phyloP scores from a whole-genome alignment of 371 early-diverging fungal genomes.

The Syncephalastrum monosporum region DNA sequence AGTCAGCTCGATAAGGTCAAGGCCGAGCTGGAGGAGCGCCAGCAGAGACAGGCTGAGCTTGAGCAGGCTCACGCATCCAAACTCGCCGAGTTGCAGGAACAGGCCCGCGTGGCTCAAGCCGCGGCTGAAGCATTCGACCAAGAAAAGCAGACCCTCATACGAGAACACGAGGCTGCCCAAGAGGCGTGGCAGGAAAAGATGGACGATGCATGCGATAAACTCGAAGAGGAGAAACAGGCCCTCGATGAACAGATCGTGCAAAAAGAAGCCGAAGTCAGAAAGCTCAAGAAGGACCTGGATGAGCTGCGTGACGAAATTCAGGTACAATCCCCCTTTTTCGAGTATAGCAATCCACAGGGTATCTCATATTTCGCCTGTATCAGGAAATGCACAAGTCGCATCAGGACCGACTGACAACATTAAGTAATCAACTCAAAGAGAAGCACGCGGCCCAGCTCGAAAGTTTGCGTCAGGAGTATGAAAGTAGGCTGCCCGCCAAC shows the following conservation, averaged over 20 bases:
- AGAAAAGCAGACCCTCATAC: not conserved
- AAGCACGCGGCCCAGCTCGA: conserved; percentile 18
- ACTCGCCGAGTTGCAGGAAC: conserved; percentile 4
- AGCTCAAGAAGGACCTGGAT: conserved; percentile 20
- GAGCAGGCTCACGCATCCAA: conserved; percentile 4
- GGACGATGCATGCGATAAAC: conserved; percentile 21
- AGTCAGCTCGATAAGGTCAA: conserved; percentile 2
- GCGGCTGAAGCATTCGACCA: conserved; percentile 5
- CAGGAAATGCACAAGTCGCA: conserved; percentile 23
- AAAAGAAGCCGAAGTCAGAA: conserved; percentile 19
- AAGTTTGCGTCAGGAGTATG: conserved; percentile 12
- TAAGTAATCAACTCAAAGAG: conserved; percentile 19
- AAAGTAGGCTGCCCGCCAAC: conserved; percentile 10
- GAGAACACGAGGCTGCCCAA: conserved; percentile 4
- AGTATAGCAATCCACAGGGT: not conserved
- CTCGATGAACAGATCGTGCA: conserved; percentile 11
- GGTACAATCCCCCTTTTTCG: conserved; percentile 2
- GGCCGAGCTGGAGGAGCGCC: not conserved
- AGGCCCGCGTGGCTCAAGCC: not conserved
- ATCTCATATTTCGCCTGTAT: too few relatives aligned
- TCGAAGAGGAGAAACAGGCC: conserved; percentile 15
- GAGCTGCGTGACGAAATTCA: conserved; percentile 21
- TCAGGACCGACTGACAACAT: conserved; percentile 16
- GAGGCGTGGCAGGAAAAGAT: conserved; percentile 11
- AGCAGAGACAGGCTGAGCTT: not conserved